Percentiles rank a stretch among this genome's conserved stretches.
phyloP scores from a whole-genome alignment of 768 basidiomycete species.

The Panaeolus papilionaceus region DNA sequence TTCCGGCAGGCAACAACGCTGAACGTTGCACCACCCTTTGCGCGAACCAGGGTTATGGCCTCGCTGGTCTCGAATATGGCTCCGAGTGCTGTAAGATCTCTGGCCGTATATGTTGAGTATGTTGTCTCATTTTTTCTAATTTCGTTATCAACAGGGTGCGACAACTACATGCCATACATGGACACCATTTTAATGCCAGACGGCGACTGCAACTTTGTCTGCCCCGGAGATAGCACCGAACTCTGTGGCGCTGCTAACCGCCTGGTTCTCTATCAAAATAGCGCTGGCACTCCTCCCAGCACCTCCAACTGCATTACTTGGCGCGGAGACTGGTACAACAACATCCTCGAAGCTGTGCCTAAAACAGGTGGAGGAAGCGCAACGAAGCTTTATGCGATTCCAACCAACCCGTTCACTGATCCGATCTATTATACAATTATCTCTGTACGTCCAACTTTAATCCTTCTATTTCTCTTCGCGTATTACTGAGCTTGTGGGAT shows the following conservation, averaged over 20 bases:
- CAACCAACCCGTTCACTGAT: slow-evolving; percentile 26
- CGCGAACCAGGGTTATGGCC: slow-evolving; percentile 36
- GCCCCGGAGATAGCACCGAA: slow-evolving; percentile 49
- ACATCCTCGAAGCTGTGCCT: slow-evolving; percentile 23
- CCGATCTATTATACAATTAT: slow-evolving; percentile 28
- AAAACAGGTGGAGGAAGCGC: slow-evolving; percentile 19
- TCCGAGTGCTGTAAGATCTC: slow-evolving; percentile 32
- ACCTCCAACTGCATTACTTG: slow-evolving; percentile 25
- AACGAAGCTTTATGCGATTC: slow-evolving; percentile 24
- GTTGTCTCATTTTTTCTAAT: not conserved
- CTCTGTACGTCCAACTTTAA: slow-evolving; percentile 20
- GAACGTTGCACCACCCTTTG: slow-evolving; percentile 27
- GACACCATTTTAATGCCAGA: slow-evolving; percentile 18
- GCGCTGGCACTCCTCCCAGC: slow-evolving; percentile 28
- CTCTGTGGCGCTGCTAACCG: slow-evolving; percentile 52
- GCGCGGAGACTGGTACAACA: slow-evolving; percentile 24
- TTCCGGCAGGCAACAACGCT: slow-evolving; percentile 16
- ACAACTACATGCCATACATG: slow-evolving; percentile 35
- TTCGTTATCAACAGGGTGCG: slow-evolving; percentile 43
- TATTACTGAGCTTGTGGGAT: not conserved
- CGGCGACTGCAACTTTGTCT: slow-evolving; percentile 49
- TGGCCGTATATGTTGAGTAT: no score
- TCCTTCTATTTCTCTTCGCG: not conserved
- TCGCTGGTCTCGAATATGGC: slow-evolving; percentile 60
- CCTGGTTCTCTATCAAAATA: slow-evolving; percentile 52